Conservation (phyloP, 352 stramenopile genomes). For the Globisporangium uncinulatum region DNA sequence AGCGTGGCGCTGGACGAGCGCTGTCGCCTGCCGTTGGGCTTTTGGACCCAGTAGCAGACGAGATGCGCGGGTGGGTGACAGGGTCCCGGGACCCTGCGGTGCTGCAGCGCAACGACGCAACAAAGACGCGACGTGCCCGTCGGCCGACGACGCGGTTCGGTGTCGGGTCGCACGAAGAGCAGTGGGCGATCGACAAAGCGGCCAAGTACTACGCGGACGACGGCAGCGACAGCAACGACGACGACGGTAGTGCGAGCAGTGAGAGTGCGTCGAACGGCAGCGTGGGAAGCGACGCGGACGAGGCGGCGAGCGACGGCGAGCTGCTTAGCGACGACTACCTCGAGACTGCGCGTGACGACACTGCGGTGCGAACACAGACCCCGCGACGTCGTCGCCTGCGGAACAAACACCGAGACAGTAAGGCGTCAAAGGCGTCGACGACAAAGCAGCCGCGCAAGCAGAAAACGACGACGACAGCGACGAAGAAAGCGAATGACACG, state of each 20-base stretch:
- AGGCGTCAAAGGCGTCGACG: slow-evolving; percentile 15
- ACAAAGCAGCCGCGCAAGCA: slow-evolving; percentile 11
- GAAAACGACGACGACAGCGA: slow-evolving; percentile 16
- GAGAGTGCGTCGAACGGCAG: slow-evolving; percentile 16
- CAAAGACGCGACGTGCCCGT: slow-evolving; percentile 31
- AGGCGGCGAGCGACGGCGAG: slow-evolving; percentile 25
- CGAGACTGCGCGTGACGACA: slow-evolving; percentile 17
- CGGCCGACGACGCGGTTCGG: slow-evolving; percentile 31
- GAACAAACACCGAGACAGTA: slow-evolving; percentile 7
- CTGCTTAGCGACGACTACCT: slow-evolving; percentile 48
- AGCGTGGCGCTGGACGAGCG: neutral
- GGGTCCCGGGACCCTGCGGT: slow-evolving; percentile 50
- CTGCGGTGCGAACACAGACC: slow-evolving; percentile 13
- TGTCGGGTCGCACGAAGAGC: slow-evolving; percentile 34
- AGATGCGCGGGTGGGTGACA: slow-evolving; percentile 59
- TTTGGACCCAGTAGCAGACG: slow-evolving; percentile 20
- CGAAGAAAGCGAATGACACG: neutral
- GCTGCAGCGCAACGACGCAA: slow-evolving; percentile 45
- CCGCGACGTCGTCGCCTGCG: slow-evolving; percentile 13
- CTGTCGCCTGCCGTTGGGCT: neutral
- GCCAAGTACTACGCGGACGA: slow-evolving; percentile 32
- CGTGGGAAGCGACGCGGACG: slow-evolving; percentile 34
- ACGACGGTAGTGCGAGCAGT: slow-evolving; percentile 20
- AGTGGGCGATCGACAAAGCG: slow-evolving; percentile 19
- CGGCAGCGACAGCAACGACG: slow-evolving; percentile 15